Evolutionary conservation across 768 basidiomycete genomes (phyloP).

Genomic region (Dioszegia aurantiaca): DNA sequence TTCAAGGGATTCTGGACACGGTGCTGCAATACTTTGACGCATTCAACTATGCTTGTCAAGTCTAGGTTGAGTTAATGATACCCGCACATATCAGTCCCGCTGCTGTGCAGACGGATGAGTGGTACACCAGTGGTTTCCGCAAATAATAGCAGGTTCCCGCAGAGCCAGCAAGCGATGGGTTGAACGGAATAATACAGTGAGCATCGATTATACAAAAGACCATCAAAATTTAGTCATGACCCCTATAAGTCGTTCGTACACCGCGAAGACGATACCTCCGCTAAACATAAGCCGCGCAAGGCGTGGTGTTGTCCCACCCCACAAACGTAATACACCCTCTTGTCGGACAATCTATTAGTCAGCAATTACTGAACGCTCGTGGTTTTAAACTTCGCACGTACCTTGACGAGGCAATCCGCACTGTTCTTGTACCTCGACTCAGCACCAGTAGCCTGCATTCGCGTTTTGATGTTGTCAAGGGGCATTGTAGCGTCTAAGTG

Average conservation of each 20-base stretch:
- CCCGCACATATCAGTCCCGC: no score
- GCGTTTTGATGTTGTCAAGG: constrained; percentile 75
- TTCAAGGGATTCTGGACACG: no score
- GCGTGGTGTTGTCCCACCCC: constrained; percentile 88
- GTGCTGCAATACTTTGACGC: no score
- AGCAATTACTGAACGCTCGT: not conserved
- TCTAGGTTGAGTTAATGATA: no score
- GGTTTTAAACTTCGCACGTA: not conserved
- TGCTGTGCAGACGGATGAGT: no score
- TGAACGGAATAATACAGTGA: not conserved
- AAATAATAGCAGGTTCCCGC: no score
- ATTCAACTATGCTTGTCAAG: no score
- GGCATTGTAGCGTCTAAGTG: constrained; percentile 38
- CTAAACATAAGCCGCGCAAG: constrained; percentile 74
- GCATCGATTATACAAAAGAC: not conserved
- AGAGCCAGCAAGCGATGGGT: no score
- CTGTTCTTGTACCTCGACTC: constrained; percentile 77
- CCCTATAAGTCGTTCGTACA: constrained; percentile 61
- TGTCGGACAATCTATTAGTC: constrained; percentile 70
- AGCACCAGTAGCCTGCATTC: constrained; percentile 90
- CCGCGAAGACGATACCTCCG: constrained; percentile 82
- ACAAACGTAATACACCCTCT: constrained; percentile 80
- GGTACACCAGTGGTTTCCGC: no score
- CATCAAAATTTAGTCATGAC: constrained; percentile 6
- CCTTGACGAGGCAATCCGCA: constrained; percentile 68